Base-by-base conservation (phyloP, 1,284 basidiomycete genomes). In the Ceratobasidium sp. region DNA sequence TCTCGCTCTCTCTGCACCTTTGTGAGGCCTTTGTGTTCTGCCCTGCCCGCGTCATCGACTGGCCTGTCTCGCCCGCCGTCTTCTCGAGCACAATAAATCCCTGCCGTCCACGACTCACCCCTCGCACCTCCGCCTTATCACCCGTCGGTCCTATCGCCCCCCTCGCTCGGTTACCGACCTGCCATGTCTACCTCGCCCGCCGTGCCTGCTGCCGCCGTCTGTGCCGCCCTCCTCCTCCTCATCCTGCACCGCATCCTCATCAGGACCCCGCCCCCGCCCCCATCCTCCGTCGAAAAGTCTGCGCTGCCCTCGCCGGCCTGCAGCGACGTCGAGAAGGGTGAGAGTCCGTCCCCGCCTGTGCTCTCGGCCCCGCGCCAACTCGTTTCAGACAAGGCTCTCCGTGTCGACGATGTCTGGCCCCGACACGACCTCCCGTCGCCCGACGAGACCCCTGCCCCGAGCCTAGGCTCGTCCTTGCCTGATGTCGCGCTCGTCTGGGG, bases 401-500 rank as follows among this genome's bases (percentile, higher is more conserved):
- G 39, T 21, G 41, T 53, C 62, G 62, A 65, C 16, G 62, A 65
- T 23, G 48, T 65, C 32, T 65, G 62, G 62, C 62, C 62, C 21
- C 46, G 14, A 16, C 45, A 50, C 48, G 62, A 65, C 46, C 62
- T 30, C 32, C 45, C 32, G 3, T 36, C 46, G 1, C 34, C 53
- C 30, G 62, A 65, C n/a, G 48, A 50, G 8, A 57, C 34, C 34
- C 60, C 60, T 8, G 48, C 48, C 12, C 62, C 62, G n/a, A 52
- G 46, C 3, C 28, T 65, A 21, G 62, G 23, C 48, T 32, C 36
- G 21, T 28, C 60, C 4, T n/a, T 65, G 12, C 62, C 62, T 1
- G 48, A 65, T 23, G 62, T 65, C 14, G 30, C 62, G 9, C 62
- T 65, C 62, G 62, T 65, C 21, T 65, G 62, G 62, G 62, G 62